A percentile compares a stretch with the other conserved stretches of the same genome.
Conservation (phyloP, 2,329 filamentous ascomycete species). For the Apiospora saccharicola region DNA sequence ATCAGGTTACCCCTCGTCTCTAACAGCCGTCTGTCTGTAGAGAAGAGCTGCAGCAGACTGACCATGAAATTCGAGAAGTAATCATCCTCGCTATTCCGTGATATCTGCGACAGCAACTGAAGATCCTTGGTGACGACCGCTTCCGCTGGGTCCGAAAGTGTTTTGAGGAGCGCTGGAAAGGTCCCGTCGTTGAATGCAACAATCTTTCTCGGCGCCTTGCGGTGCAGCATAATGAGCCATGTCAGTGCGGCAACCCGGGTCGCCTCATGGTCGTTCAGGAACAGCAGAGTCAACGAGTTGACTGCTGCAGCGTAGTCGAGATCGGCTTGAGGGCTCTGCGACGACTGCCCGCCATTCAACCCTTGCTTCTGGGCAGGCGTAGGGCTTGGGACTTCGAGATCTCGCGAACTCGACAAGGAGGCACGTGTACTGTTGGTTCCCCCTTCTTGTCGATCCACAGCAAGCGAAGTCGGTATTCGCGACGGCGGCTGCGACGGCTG, state of each 20-base stretch:
- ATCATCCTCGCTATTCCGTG: conserved; percentile 93
- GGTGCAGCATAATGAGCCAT: conserved; percentile 97
- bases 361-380: conserved; percentile 58
- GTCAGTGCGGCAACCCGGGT: conserved; percentile 92
- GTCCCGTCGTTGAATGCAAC: conserved; percentile 97
- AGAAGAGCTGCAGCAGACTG: conserved; percentile 92
- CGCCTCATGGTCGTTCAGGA: conserved; percentile 95
- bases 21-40: conserved; percentile 87
- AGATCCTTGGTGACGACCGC: conserved; percentile 95
- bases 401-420: conserved; percentile 61
- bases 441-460: conserved; percentile 55
- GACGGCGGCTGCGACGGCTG: conserved; percentile 46
- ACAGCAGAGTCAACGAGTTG: conserved; percentile 89
- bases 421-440: conserved; percentile 55
- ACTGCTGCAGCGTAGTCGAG: conserved; percentile 97
- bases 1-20: conserved; percentile 96
- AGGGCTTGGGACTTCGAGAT: conserved; percentile 60
- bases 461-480: conserved; percentile 49
- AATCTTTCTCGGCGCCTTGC: conserved; percentile 91
- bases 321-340: conserved; percentile 64
- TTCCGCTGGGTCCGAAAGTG: conserved; percentile 92
- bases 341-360: conserved; percentile 48
- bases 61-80: conserved; percentile 99
- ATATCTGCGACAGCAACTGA: conserved; percentile 93
- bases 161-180: conserved; percentile 95